Conservation (phyloP, 2,329 filamentous ascomycete genomes). For the Cercospora sesami region DNA sequence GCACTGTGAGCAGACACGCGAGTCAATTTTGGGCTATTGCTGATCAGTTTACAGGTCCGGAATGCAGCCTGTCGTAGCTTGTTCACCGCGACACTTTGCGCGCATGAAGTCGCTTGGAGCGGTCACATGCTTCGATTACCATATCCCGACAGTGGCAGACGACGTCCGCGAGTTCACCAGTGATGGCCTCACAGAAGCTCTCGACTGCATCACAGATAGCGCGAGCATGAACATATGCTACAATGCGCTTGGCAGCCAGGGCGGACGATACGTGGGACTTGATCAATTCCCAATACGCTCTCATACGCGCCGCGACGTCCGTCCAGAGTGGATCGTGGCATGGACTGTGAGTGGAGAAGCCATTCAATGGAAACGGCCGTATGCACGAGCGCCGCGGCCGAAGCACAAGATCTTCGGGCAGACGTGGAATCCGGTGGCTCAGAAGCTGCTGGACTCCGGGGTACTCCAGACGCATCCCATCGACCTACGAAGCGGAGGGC, state of each 20-base stretch:
- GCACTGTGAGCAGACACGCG: slow-evolving; percentile 17
- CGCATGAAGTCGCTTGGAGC: slow-evolving; percentile 23
- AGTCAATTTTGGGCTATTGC: background rate
- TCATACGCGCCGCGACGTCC: slow-evolving; percentile 23
- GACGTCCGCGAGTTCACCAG: slow-evolving; percentile 22
- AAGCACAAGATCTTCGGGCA: slow-evolving; percentile 22
- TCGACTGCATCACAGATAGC: slow-evolving; percentile 26
- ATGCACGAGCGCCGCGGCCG: slow-evolving; percentile 19
- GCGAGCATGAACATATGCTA: slow-evolving; percentile 27
- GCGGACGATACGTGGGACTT: slow-evolving; percentile 25
- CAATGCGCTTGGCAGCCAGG: slow-evolving; percentile 20
- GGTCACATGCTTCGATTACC: slow-evolving; percentile 24
- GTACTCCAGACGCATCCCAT: slow-evolving; percentile 21
- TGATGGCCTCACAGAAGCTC: slow-evolving; percentile 14
- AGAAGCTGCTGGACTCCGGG: slow-evolving; percentile 21
- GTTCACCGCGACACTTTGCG: slow-evolving; percentile 24
- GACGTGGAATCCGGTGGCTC: slow-evolving; percentile 23
- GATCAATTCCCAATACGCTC: slow-evolving; percentile 26
- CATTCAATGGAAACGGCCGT: slow-evolving; percentile 24
- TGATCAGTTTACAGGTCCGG: slow-evolving; percentile 19
- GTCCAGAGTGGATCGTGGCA: slow-evolving; percentile 27
- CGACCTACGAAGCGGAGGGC: slow-evolving; percentile 21
- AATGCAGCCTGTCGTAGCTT: slow-evolving; percentile 19
- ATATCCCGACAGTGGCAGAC: slow-evolving; percentile 16
- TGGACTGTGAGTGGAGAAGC: slow-evolving; percentile 25